These are phyloP conservation scores for Murraya koenigii DNA, from an alignment of 345 rosid genomes.

Conservation along the genomic window DNA sequence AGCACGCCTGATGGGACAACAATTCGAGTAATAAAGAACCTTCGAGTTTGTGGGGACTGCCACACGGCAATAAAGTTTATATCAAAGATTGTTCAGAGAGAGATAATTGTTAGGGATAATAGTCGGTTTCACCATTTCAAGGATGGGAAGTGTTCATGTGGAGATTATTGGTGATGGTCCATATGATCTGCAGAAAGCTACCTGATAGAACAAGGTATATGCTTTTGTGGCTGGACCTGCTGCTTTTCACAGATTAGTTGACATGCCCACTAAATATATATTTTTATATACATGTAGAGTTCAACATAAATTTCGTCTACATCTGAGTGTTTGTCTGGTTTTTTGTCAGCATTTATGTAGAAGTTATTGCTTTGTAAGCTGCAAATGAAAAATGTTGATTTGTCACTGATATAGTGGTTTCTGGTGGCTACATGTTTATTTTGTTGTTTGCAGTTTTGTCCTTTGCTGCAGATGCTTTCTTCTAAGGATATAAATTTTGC, in stretches of 20 bases:
- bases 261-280: background rate
- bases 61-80: slow-evolving; percentile 66
- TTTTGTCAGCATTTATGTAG: background rate
- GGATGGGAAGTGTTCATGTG: slow-evolving; percentile 70
- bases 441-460: background rate
- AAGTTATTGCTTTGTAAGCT: background rate
- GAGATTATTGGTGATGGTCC: slow-evolving; percentile 66
- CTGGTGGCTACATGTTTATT: background rate
- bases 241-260: background rate
- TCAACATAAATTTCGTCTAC: background rate
- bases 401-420: background rate
- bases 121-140: slow-evolving; percentile 80
- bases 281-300: background rate
- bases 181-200: background rate
- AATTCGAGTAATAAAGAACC: slow-evolving; percentile 71
- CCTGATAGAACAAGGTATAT: too few species aligned
- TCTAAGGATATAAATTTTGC: slow-evolving; percentile 94
- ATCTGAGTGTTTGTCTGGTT: background rate
- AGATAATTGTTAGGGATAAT: slow-evolving; percentile 70
- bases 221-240: background rate
- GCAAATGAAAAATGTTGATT: background rate
- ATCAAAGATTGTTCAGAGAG: slow-evolving; percentile 60
- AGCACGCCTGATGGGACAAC: slow-evolving; percentile 65
- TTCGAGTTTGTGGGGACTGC: slow-evolving; percentile 68
- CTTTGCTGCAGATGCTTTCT: slow-evolving; percentile 73